A percentile compares a stretch with the other conserved stretches of the same genome.
These are phyloP conservation scores for Cyclotella atomus DNA, from an alignment of 108 stramenopile species.

Conservation along the genomic window DNA sequence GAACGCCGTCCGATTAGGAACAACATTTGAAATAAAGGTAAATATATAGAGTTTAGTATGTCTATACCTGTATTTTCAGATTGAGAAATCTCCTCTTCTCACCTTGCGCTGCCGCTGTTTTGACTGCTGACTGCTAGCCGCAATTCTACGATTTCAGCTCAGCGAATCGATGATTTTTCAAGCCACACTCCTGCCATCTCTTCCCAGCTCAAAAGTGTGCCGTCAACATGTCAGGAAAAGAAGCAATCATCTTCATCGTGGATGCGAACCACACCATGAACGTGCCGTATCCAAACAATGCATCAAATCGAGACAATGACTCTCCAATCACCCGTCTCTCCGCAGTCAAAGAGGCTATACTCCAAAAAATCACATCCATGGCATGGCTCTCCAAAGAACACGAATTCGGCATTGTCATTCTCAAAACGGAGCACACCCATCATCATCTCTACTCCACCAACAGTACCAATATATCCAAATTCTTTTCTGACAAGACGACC, in stretches of 20 bases:
- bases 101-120: too few relatives aligned
- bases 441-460: slow-evolving; percentile 1
- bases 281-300: slow-evolving; percentile 23
- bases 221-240: slow-evolving; percentile 55
- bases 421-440: slow-evolving; percentile 3
- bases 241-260: slow-evolving; percentile 75
- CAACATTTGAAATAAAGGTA: too few relatives aligned
- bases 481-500: neutral
- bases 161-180: too few relatives aligned
- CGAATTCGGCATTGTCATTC: slow-evolving; percentile 14
- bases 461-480: neutral
- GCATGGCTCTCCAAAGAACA: neutral
- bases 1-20: too few relatives aligned
- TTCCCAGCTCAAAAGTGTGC: too few relatives aligned
- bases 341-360: slow-evolving; percentile 6
- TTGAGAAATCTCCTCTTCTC: too few relatives aligned
- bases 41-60: too few relatives aligned
- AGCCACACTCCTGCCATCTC: too few relatives aligned
- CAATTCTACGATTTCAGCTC: too few relatives aligned
- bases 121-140: too few relatives aligned
- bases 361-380: neutral
- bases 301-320: neutral
- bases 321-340: neutral
- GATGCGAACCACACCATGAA: slow-evolving; percentile 76
- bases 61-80: too few relatives aligned